phyloP scores from a whole-genome alignment of 495 filamentous ascomycete genomes.

The Aspergillus bridgeri region DNA sequence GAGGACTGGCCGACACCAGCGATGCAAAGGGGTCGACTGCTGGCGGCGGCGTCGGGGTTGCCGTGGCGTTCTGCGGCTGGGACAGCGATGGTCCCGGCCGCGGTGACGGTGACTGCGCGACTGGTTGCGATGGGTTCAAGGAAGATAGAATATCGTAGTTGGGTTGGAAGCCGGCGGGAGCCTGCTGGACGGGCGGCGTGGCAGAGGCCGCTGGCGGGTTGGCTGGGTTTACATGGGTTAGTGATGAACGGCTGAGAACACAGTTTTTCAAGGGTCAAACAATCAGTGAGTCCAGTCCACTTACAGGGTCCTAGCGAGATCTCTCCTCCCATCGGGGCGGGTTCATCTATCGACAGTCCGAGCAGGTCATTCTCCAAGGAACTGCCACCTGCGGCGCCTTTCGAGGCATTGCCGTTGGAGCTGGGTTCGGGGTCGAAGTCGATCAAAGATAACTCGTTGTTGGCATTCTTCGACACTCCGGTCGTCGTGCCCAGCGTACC shows the following conservation, averaged over 20 bases:
- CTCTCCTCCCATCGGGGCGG: constrained; percentile 63
- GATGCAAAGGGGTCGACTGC: constrained; percentile 64
- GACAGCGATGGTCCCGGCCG: constrained; percentile 24
- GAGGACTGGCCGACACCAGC: constrained; percentile 56
- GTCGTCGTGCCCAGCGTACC: constrained; percentile 74
- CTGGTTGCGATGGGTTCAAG: constrained; percentile 38
- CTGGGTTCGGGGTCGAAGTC: constrained; percentile 71
- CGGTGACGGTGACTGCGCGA: constrained; percentile 51
- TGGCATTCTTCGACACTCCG: constrained; percentile 67
- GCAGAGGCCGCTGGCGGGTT: constrained; percentile 11
- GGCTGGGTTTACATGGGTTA: neutral
- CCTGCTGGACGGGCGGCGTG: constrained; percentile 31
- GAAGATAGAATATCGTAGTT: constrained; percentile 64
- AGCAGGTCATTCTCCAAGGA: constrained; percentile 64
- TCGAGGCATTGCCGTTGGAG: constrained; percentile 45
- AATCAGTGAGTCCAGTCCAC: constrained; percentile 2
- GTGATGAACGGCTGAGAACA: neutral
- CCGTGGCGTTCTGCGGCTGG: constrained; percentile 31
- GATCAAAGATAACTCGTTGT: constrained; percentile 88
- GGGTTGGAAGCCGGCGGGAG: constrained; percentile 38
- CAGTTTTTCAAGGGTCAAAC: neutral
- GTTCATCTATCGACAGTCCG: constrained; percentile 63
- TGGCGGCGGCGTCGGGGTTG: constrained; percentile 35
- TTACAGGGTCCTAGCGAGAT: constrained; percentile 82
- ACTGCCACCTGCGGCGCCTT: constrained; percentile 31